These are phyloP conservation scores for Mrakia blollopis DNA, from an alignment of 768 basidiomycete species.

Conservation along the genomic window DNA sequence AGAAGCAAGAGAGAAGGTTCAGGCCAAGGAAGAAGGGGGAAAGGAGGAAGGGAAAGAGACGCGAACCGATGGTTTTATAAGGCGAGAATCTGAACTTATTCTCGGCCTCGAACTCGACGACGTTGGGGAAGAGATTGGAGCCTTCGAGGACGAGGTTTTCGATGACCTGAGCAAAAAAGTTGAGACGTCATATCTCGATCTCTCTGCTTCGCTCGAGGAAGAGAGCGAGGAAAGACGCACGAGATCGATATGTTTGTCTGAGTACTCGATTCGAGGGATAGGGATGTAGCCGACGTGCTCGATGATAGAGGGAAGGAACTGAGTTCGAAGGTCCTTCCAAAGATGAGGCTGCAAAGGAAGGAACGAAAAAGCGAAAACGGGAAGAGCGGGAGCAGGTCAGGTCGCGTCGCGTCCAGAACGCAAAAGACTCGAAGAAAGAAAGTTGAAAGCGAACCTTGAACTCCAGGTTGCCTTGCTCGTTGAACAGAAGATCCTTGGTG, in stretches of 20 bases:
- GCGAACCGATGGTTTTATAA: conserved; percentile 50
- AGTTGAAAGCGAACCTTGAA: conserved; percentile 55
- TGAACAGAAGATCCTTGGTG: conserved; percentile 68
- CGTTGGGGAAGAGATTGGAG: conserved; percentile 65
- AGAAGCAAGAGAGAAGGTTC: too few relatives aligned
- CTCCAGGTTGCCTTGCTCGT: conserved; percentile 67
- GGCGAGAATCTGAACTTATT: conserved; percentile 83
- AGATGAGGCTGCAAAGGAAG: conserved; percentile 52
- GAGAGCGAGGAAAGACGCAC: background rate
- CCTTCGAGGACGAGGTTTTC: conserved; percentile 88
- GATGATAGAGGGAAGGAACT: conserved; percentile 74
- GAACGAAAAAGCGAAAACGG: background rate
- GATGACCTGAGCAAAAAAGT: conserved; percentile 55
- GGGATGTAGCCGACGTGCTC: conserved; percentile 54
- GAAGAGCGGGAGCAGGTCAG: too few relatives aligned
- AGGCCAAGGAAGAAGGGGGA: too few relatives aligned
- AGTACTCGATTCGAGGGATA: conserved; percentile 91
- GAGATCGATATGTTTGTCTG: conserved; percentile 75
- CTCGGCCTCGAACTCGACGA: conserved; percentile 57
- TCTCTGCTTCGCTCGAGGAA: background rate
- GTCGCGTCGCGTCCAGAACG: background rate
- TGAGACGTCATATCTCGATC: background rate
- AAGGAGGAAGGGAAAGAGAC: too few relatives aligned
- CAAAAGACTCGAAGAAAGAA: background rate
- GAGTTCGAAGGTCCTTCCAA: conserved; percentile 76